Base-by-base conservation (phyloP, 116 monocot species). In the Posidonia oceanica region DNA sequence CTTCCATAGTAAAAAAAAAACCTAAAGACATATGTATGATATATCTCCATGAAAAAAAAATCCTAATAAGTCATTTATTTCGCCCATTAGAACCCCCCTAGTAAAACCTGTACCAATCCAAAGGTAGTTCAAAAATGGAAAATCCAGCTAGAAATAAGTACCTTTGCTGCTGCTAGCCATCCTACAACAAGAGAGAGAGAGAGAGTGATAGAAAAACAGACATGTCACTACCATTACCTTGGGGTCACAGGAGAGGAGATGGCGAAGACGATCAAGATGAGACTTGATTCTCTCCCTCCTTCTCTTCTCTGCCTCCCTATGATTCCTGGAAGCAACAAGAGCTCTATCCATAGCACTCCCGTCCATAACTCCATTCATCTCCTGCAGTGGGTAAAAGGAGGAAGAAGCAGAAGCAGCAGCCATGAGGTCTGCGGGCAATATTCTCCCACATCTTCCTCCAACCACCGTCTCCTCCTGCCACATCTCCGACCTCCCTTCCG, bases 241-340 rank as follows among this genome's bases (percentile, higher is more conserved):
- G 59, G 87, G 80, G 63, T 94, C 90, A 54, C 90, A 87, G 40
- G 87, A 74, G 61, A 94, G 87, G 52, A 94, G 69, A 39, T 73
- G 36, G 5, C 94, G 87, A 5, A 94, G 85, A 42, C 87, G 84
- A 70, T 94, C 90, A 39, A 94, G 83, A 39, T 94, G 94, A 37
- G 87, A 94, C 69, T 94, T 94, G 73, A 94, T 94, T 57, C 94
- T 75, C 83, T 89, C 94, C 44, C 94, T 72, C 21, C 94, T 57
- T 64, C 94, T 70, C 68, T 83, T 84, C 79, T 94, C 94, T 18
- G 94, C 94, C 67, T 94, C 94, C 17, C 94, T 79, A 72, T 94
- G 94, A 75, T 94, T 94, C 66, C 76, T 74, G 3, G 94, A 90
- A 7, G 94, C 90, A 39, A 77, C 4, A 39, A 81, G 54, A 3